Conservation (phyloP, 2,329 filamentous ascomycete genomes). For the Trichophyton simii region DNA sequence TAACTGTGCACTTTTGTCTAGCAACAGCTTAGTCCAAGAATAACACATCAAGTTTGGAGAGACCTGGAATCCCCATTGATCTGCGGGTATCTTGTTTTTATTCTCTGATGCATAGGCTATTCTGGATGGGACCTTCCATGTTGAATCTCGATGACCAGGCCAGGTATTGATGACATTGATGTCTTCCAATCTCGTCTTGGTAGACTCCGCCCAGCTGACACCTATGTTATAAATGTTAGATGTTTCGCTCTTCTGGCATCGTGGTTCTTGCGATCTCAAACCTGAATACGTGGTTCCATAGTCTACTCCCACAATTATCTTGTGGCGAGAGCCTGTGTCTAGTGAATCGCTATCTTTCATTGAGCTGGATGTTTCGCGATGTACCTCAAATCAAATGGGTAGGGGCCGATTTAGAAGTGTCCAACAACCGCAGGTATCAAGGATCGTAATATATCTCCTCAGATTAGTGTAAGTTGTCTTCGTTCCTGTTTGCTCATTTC, state of each 20-base stretch:
- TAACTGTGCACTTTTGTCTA: slow-evolving; percentile 14
- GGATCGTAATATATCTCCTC: not conserved
- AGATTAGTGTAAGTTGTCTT: not conserved
- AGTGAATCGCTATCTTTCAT: not conserved
- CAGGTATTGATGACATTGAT: slow-evolving; percentile 17
- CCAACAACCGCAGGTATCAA: not conserved
- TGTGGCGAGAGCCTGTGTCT: slow-evolving; percentile 4
- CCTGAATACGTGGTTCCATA: slow-evolving; percentile 16
- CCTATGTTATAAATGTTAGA: slow-evolving; percentile 8
- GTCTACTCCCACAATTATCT: slow-evolving; percentile 15
- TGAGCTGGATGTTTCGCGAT: not conserved
- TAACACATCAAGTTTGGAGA: slow-evolving; percentile 16
- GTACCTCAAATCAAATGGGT: not conserved
- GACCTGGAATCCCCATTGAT: slow-evolving; percentile 20
- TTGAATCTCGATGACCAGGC: slow-evolving; percentile 14
- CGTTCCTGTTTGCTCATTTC: not conserved
- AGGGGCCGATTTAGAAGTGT: not conserved
- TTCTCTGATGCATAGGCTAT: slow-evolving; percentile 20
- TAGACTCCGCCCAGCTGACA: slow-evolving; percentile 14
- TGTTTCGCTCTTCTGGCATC: not conserved
- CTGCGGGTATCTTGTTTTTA: not conserved
- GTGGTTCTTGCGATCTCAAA: not conserved
- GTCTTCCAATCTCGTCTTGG: slow-evolving; percentile 12
- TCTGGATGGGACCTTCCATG: slow-evolving; percentile 19
- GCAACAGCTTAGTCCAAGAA: slow-evolving; percentile 22